Evolutionary conservation across 805 yeast genomes (phyloP).

Genomic region (Scheffersomyces stipitis): DNA sequence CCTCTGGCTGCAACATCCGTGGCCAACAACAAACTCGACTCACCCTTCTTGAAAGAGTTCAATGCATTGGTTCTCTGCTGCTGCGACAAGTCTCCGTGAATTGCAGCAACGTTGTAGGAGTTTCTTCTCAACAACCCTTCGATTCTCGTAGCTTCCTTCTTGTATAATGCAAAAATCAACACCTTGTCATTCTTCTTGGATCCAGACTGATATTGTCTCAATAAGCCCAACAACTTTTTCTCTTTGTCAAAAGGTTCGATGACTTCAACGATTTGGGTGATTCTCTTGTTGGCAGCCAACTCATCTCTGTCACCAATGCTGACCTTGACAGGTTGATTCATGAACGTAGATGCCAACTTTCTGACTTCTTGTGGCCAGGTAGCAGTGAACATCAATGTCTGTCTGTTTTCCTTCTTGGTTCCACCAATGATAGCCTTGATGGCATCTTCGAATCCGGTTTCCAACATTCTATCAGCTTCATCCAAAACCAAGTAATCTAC

Average conservation of each 20-base stretch:
- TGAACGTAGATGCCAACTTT: slow-evolving; percentile 81
- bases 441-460: slow-evolving; percentile 97
- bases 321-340: slow-evolving; percentile 84
- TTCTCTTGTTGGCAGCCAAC: slow-evolving; percentile 89
- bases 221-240: slow-evolving; percentile 64
- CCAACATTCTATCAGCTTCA: slow-evolving; percentile 99
- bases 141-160: slow-evolving; percentile 92
- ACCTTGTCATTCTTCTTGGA: slow-evolving; percentile 71
- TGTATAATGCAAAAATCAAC: slow-evolving; percentile 89
- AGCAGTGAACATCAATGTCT: slow-evolving; percentile 98
- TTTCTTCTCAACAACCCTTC: slow-evolving; percentile 72
- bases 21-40: slow-evolving; percentile 75
- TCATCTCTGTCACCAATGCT: slow-evolving; percentile 95
- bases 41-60: slow-evolving; percentile 80
- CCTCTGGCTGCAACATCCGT: slow-evolving; percentile 99
- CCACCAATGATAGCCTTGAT: slow-evolving; percentile 77
- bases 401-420: slow-evolving; percentile 56
- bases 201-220: slow-evolving; percentile 73
- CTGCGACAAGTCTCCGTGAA: slow-evolving; percentile 95
- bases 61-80: slow-evolving; percentile 88
- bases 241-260: slow-evolving; percentile 77
- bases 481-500: slow-evolving; percentile 85
- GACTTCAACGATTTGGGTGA: slow-evolving; percentile 91
- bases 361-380: slow-evolving; percentile 99
- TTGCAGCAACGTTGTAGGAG: slow-evolving; percentile 84